Evolutionary conservation across 371 early-diverging fungal genomes (phyloP), one percentile per base, ranked within the genome.

Genomic region (Apophysomyces ossiformis): DNA sequence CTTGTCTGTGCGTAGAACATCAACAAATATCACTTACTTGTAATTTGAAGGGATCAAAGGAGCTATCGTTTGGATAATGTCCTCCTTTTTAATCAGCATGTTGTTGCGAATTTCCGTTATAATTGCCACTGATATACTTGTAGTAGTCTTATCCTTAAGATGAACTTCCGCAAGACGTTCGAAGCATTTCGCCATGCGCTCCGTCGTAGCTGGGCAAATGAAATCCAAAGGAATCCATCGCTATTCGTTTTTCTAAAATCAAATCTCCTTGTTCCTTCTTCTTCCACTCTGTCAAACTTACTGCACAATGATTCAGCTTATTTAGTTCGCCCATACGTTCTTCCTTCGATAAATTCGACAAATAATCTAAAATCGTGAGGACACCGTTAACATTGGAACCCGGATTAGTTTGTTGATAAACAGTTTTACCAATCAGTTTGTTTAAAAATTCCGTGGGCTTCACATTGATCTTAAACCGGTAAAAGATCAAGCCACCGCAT

Each of bases 151-250:
- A 1, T 64, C 68, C 1, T 63, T 59, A 1, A 78, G 67, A 36
- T 69, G 39, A 38, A 69, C 69, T 9, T 69, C 50, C 47, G 59
- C 61, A 0, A 78, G 68, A 32, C 71, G 69, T 38, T 79, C 76
- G 59, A 81, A 80, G 32, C 78, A 78, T 18, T 61, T 59, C 0
- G 58, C 21, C 21, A 83, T 83, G 6, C 80, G 67, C 44, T 83
- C 83, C 8, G 75, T 75, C 7, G 70, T 73, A 13, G 81, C 78
- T 13, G 82, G 78, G 56, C 85, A 83, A n/a, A 83, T 71, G 65
- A 83, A 81, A 62, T 82, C 79, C 13, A 86, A 59, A 2, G 87
- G 87, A 4, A 84, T 71, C 72, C 78, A 79, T 56, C 85, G 76
- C 81, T 85, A 68, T 11, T 21, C 15, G 16, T 37, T 26, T 21